A percentile compares a stretch with the other conserved stretches of the same genome.
Conservation (phyloP, 2,329 filamentous ascomycete species). For the Drechslera avenae region DNA sequence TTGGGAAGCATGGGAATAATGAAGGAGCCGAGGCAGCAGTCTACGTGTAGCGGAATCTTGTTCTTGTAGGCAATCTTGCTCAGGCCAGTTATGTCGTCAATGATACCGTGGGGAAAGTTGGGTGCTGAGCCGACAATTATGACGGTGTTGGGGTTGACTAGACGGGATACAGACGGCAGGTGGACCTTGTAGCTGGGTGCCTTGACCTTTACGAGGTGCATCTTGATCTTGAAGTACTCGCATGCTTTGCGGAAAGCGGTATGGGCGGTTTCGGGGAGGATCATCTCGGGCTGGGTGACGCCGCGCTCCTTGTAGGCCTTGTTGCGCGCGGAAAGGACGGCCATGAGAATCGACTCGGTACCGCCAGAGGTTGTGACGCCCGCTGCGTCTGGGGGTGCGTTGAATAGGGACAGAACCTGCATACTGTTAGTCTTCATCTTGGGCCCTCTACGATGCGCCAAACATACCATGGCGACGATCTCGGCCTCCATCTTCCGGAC, state of each 20-base stretch:
- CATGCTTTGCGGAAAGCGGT: constrained; percentile 95
- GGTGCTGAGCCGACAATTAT: constrained; percentile 92
- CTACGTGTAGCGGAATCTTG: constrained; percentile 88
- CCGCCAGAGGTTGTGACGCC: constrained; percentile 92
- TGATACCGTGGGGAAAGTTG: constrained; percentile 98
- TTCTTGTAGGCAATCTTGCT: constrained; percentile 81
- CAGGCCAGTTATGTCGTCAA: constrained; percentile 87
- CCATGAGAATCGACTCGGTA: constrained; percentile 96
- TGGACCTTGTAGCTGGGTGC: constrained; percentile 86
- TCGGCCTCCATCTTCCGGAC: constrained; percentile 99
- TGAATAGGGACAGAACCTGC: constrained; percentile 76
- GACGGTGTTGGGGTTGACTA: constrained; percentile 93
- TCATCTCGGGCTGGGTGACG: constrained; percentile 95
- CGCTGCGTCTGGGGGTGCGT: constrained; percentile 81
- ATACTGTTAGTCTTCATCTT: constrained; percentile 9
- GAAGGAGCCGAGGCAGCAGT: constrained; percentile 97
- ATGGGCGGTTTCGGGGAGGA: constrained; percentile 91
- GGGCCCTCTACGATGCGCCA: not conserved
- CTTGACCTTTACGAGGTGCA: constrained; percentile 86
- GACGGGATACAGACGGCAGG: constrained; percentile 73
- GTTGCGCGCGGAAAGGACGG: constrained; percentile 85
- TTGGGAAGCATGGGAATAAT: constrained; percentile 88
- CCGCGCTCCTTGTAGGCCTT: constrained; percentile 85
- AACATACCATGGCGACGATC: constrained; percentile 85
- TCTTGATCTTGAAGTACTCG: constrained; percentile 95